Evolutionary conservation across 345 rosid genomes (phyloP).

Genomic region (rapeseed (Brassica napus)): DNA sequence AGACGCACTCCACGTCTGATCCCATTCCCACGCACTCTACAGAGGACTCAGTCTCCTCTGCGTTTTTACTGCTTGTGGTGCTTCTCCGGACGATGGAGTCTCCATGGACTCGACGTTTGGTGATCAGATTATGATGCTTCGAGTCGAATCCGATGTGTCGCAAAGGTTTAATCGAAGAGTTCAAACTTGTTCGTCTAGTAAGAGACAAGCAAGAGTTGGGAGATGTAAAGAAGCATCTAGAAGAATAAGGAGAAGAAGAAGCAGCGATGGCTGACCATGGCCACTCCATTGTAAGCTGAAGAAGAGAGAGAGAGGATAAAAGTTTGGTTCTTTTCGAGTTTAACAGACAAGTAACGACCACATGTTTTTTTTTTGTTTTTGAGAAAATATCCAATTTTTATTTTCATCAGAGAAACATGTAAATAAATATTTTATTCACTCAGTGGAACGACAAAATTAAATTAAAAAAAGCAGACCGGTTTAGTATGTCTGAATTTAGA

Average conservation of each 20-base stretch:
- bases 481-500: background rate
- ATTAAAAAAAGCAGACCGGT: background rate
- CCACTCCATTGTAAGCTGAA: conserved; percentile 35
- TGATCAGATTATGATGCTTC: conserved; percentile 24
- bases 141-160: conserved; percentile 8
- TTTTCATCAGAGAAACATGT: conserved; percentile 18
- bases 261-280: conserved; percentile 32
- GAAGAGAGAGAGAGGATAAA: conserved; percentile 12
- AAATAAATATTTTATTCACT: too few relatives aligned
- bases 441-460: too few relatives aligned
- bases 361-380: conserved; percentile 15
- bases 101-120: conserved; percentile 31
- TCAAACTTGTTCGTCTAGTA: conserved; percentile 12
- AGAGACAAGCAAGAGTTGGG: background rate
- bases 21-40: conserved; percentile 61
- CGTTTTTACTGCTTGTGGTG: conserved; percentile 37
- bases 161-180: background rate
- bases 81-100: conserved; percentile 34
- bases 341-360: conserved; percentile 27
- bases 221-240: conserved; percentile 21
- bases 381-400: background rate
- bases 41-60: conserved; percentile 30
- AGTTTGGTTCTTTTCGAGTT: conserved; percentile 27
- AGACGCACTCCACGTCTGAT: conserved; percentile 52
- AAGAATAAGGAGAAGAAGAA: conserved; percentile 32